A percentile compares a stretch with the other conserved stretches of the same genome.
phyloP scores from a whole-genome alignment of 768 basidiomycete species.

The Lyophyllum shimeji region DNA sequence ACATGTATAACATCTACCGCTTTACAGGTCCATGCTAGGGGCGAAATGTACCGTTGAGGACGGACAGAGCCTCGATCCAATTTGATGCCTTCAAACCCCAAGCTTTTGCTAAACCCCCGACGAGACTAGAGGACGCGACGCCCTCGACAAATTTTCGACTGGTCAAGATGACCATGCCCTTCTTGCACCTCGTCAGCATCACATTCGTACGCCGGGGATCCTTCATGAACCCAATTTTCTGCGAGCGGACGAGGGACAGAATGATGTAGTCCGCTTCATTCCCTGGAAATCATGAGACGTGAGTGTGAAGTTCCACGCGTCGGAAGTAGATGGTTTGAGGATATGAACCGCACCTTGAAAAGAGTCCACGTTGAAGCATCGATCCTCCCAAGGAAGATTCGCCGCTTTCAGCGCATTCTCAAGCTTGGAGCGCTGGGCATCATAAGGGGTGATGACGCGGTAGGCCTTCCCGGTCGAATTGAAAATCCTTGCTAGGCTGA shows the following conservation, averaged over 20 bases:
- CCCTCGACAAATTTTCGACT: slow-evolving; percentile 51
- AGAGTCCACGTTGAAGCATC: slow-evolving; percentile 74
- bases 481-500: slow-evolving; percentile 46
- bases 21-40: slow-evolving; percentile 4
- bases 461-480: slow-evolving; percentile 39
- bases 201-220: slow-evolving; percentile 68
- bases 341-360: slow-evolving; percentile 60
- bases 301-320: background rate
- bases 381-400: slow-evolving; percentile 54
- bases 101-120: slow-evolving; percentile 28
- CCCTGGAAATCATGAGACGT: slow-evolving; percentile 35
- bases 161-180: slow-evolving; percentile 64
- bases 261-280: slow-evolving; percentile 76
- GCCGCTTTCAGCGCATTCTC: slow-evolving; percentile 47
- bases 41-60: slow-evolving; percentile 10
- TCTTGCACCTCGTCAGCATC: slow-evolving; percentile 72
- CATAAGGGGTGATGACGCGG: slow-evolving; percentile 74
- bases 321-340: background rate
- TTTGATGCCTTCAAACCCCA: slow-evolving; percentile 13
- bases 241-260: slow-evolving; percentile 67
- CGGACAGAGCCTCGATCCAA: slow-evolving; percentile 17
- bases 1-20: background rate
- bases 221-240: slow-evolving; percentile 59
- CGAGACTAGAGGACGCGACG: slow-evolving; percentile 27
- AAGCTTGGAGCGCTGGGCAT: slow-evolving; percentile 58